phyloP scores from a whole-genome alignment of 1,284 basidiomycete species.

The Microbotryum intermedium region DNA sequence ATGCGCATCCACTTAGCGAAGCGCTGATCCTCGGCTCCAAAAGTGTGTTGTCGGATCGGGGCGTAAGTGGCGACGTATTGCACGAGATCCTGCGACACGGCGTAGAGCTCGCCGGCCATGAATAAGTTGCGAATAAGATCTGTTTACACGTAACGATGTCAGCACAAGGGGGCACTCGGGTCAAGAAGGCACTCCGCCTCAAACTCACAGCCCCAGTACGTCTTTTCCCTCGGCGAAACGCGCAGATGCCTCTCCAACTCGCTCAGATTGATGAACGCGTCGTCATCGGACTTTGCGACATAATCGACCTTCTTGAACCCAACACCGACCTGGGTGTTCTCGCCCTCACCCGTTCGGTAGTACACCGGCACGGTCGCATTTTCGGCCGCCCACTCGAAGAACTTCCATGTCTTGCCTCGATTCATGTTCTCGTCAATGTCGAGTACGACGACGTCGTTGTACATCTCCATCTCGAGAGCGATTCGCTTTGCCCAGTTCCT shows the following conservation, averaged over 20 bases:
- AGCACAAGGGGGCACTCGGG: background rate
- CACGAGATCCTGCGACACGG: conserved; percentile 80
- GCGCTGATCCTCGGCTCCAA: conserved; percentile 90
- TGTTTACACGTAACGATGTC: conserved; percentile 29
- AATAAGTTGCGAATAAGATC: conserved; percentile 85
- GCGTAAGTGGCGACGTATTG: conserved; percentile 73
- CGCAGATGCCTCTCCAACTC: conserved; percentile 80
- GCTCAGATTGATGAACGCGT: conserved; percentile 85
- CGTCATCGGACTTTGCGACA: conserved; percentile 87
- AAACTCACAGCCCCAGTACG: conserved; percentile 75
- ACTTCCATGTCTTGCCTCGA: conserved; percentile 72
- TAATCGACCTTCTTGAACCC: conserved; percentile 63
- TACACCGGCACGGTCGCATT: conserved; percentile 78
- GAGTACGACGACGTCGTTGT: conserved; percentile 79
- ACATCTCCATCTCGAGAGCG: conserved; percentile 82
- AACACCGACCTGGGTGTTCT: conserved; percentile 44
- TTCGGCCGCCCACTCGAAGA: conserved; percentile 79
- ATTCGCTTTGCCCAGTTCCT: conserved; percentile 70
- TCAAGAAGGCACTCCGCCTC: background rate
- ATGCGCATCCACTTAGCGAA: conserved; percentile 83
- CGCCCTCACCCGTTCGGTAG: conserved; percentile 26
- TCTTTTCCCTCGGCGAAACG: conserved; percentile 58
- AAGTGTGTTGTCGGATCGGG: conserved; percentile 56
- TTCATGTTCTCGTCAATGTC: conserved; percentile 88
- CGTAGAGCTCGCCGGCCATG: conserved; percentile 95